These are phyloP conservation scores for Talaromyces funiculosus DNA, from an alignment of 2,329 filamentous ascomycete species.

Conservation along the genomic window DNA sequence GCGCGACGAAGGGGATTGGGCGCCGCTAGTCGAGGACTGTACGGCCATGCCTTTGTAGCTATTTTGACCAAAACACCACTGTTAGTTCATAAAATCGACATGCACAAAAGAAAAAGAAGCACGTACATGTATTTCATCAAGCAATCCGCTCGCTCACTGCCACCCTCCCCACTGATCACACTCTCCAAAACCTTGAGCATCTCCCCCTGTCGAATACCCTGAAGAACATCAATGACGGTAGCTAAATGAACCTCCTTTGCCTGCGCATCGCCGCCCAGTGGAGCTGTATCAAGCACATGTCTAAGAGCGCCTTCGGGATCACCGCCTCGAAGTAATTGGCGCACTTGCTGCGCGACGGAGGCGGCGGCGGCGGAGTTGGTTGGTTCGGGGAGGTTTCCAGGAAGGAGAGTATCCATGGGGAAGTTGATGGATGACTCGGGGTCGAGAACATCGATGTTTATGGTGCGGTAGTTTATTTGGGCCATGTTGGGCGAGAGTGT, in stretches of 20 bases:
- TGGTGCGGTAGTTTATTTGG: constrained; percentile 68
- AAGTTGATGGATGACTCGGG: constrained; percentile 90
- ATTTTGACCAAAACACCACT: constrained; percentile 13
- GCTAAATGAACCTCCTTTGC: constrained; percentile 78
- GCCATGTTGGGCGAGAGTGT: constrained; percentile 27
- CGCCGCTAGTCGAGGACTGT: constrained; percentile 31
- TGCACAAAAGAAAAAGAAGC: background rate
- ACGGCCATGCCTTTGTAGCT: constrained; percentile 87
- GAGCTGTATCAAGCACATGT: constrained; percentile 76
- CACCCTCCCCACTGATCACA: constrained; percentile 72
- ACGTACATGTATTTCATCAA: constrained; percentile 96
- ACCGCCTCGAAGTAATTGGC: constrained; percentile 79
- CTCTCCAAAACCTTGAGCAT: constrained; percentile 84
- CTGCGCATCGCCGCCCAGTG: constrained; percentile 53
- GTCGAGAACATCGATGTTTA: constrained; percentile 88
- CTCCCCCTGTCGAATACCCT: constrained; percentile 92
- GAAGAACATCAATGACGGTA: constrained; percentile 85
- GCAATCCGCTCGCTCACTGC: constrained; percentile 80
- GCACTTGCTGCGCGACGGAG: constrained; percentile 70
- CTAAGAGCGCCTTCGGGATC: constrained; percentile 82
- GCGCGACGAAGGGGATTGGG: constrained; percentile 47
- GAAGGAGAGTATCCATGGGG: constrained; percentile 75
- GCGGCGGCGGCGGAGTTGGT: constrained; percentile 73
- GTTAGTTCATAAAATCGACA: background rate
- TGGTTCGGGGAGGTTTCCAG: constrained; percentile 62